Base-by-base conservation (phyloP, 108 stramenopile species). In the Fistulifera pelliculosa region DNA sequence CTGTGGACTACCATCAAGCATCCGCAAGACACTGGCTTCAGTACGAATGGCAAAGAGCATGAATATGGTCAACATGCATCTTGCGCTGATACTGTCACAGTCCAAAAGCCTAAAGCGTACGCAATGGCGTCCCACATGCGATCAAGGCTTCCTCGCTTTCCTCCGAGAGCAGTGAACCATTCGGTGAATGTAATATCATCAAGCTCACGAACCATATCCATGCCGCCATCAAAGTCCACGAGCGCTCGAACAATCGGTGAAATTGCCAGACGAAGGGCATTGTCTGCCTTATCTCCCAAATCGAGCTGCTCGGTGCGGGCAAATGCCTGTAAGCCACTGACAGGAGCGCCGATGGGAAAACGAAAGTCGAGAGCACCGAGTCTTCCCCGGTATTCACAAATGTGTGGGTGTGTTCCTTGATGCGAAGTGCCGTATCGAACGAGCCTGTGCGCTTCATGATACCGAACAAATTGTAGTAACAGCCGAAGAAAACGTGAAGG, bases 41-140 rank as follows among this genome's bases (percentile, higher is more conserved):
- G 94, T 92, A 10, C 96, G 86, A 56, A 96, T 87, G 11, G 90
- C 96, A 56, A 96, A 96, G 27, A 96, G 64, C 91, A 90, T 90
- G 69, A 96, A 96, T 45, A 96, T 96, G 16, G 96, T 96, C 59
- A 96, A 71, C 96, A 96, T 96, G 80, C 89, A 90, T 44, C 96
- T 65, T 14, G 96, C 96, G 60, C 87, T 89, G 62, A 94, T 96
- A 61, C 83, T 63, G 73, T 96, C 96, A 65, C 94, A 96, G 67
- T 96, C 96, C 45, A 96, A 61, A 96, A 96, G 52, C 96, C 96
- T 49, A 96, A 73, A 43, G 96, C 96, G 58, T 96, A 96, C 22
- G 96, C 96, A 52, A 96, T 95, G 47, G 96, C 90, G 71, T 96
- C 96, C 96, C 96, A 96, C 94, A 96, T 86, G 24, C 96, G 71